Percentiles rank a stretch among this genome's conserved stretches.
These are phyloP conservation scores for Diaporthe australafricana DNA, from an alignment of 2,329 filamentous ascomycete genomes.

Conservation along the genomic window DNA sequence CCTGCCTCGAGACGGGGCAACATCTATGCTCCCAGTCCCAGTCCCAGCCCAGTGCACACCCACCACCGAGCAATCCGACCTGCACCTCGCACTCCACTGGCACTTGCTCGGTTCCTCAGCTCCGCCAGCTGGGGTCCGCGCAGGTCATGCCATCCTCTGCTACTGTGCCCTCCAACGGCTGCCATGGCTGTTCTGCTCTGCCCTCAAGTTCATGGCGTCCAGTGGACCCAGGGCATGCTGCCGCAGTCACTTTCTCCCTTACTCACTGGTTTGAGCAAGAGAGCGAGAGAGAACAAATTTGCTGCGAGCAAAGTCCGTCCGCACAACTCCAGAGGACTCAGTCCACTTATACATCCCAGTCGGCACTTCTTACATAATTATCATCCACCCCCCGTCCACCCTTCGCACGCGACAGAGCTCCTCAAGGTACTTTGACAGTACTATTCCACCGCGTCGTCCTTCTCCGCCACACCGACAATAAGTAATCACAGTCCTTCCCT, in stretches of 20 bases:
- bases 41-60: not conserved
- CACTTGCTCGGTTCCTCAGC: conserved; percentile 24
- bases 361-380: conserved; percentile 31
- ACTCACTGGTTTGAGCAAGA: not conserved
- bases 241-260: not conserved
- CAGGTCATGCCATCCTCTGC: conserved; percentile 19
- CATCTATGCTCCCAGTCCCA: not conserved
- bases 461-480: conserved; percentile 31
- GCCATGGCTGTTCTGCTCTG: not conserved
- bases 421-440: conserved; percentile 16
- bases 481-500: conserved; percentile 29
- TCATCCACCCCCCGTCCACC: conserved; percentile 7
- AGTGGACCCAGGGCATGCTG: conserved; percentile 25
- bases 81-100: conserved; percentile 26
- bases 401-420: conserved; percentile 1
- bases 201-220: conserved; percentile 8
- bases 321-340: conserved; percentile 7
- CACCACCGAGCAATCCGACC: conserved; percentile 25
- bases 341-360: conserved; percentile 28
- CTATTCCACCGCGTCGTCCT: conserved; percentile 17
- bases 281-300: not conserved
- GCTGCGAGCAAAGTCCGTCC: conserved; percentile 1
- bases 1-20: conserved; percentile 20
- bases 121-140: conserved; percentile 10
- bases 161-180: no score